These are phyloP conservation scores for Chlorella sp. DNA, from an alignment of 139 green algal species.

Conservation along the genomic window DNA sequence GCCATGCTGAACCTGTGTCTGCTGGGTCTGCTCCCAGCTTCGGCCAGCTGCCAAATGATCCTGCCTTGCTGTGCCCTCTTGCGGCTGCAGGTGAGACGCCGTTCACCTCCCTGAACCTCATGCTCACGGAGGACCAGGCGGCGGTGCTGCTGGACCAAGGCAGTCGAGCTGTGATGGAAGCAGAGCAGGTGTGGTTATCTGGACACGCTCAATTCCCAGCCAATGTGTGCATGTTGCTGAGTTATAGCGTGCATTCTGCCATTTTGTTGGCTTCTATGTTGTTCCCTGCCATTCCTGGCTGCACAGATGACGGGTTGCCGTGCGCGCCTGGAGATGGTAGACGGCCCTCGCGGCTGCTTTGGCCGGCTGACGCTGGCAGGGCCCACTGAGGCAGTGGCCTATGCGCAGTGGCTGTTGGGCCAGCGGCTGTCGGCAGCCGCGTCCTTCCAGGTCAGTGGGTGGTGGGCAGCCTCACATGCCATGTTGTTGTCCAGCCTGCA, in stretches of 20 bases:
- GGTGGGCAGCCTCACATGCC: too few species aligned
- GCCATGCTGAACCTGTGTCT: too few species aligned
- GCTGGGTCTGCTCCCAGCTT: too few species aligned
- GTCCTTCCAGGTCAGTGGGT: background rate
- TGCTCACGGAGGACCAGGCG: slow-evolving; percentile 34
- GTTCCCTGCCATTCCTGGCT: too few species aligned
- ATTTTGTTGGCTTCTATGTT: too few species aligned
- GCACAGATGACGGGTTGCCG: slow-evolving; percentile 16
- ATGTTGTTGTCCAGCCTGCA: too few species aligned
- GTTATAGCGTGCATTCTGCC: too few species aligned
- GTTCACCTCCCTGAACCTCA: slow-evolving; percentile 15
- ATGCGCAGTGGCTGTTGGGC: slow-evolving; percentile 31
- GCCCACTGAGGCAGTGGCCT: background rate
- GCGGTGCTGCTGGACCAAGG: slow-evolving; percentile 3
- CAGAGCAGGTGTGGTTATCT: slow-evolving; percentile 4
- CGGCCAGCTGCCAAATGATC: too few species aligned
- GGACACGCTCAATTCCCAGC: too few species aligned
- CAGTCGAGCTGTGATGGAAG: background rate
- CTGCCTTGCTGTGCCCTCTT: background rate
- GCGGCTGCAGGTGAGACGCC: background rate
- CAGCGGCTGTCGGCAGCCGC: slow-evolving; percentile 17
- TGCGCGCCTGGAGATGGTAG: slow-evolving; percentile 4
- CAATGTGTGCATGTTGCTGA: too few species aligned
- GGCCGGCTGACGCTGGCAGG: slow-evolving; percentile 6
- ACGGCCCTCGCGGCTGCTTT: background rate